Percentiles rank a stretch among this genome's conserved stretches.
phyloP scores from a whole-genome alignment of 2,329 filamentous ascomycete species.

The Periglandula ipomoeae region DNA sequence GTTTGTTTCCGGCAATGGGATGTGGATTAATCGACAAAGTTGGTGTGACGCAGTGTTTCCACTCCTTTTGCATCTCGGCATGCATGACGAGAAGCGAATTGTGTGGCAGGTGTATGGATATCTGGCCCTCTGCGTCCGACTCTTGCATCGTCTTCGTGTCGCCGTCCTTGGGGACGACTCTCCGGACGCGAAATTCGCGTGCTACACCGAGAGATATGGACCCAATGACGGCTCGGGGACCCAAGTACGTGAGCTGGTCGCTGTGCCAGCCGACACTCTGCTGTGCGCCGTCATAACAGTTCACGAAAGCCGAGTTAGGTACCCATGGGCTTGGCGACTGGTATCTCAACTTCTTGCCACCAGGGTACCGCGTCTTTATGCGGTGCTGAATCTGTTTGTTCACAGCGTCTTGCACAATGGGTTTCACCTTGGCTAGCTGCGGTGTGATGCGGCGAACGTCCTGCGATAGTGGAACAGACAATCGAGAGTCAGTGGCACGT shows the following conservation, averaged over 20 bases:
- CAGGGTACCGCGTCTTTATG: slow-evolving; percentile 59
- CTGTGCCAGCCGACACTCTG: slow-evolving; percentile 88
- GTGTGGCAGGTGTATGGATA: slow-evolving; percentile 87
- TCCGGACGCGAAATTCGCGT: slow-evolving; percentile 83
- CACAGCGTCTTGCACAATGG: slow-evolving; percentile 63
- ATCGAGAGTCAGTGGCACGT: neutral
- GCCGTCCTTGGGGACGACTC: slow-evolving; percentile 54
- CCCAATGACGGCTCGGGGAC: slow-evolving; percentile 79
- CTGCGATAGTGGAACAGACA: slow-evolving; percentile 23
- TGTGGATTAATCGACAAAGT: slow-evolving; percentile 74
- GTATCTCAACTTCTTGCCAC: slow-evolving; percentile 63
- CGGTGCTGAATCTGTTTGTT: slow-evolving; percentile 67
- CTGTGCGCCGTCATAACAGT: slow-evolving; percentile 76
- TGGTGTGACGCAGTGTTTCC: slow-evolving; percentile 82
- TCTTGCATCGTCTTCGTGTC: slow-evolving; percentile 29
- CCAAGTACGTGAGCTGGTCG: slow-evolving; percentile 88
- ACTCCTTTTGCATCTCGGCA: slow-evolving; percentile 94
- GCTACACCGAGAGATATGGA: slow-evolving; percentile 85
- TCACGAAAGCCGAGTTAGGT: slow-evolving; percentile 88
- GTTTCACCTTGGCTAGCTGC: slow-evolving; percentile 60
- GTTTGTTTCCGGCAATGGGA: slow-evolving; percentile 65
- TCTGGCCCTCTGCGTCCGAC: slow-evolving; percentile 68
- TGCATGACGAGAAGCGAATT: slow-evolving; percentile 95
- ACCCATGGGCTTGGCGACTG: slow-evolving; percentile 67
- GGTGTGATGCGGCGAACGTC: slow-evolving; percentile 72